Conservation (phyloP, 345 rosid genomes). For the Sisymbrium altissimum region DNA sequence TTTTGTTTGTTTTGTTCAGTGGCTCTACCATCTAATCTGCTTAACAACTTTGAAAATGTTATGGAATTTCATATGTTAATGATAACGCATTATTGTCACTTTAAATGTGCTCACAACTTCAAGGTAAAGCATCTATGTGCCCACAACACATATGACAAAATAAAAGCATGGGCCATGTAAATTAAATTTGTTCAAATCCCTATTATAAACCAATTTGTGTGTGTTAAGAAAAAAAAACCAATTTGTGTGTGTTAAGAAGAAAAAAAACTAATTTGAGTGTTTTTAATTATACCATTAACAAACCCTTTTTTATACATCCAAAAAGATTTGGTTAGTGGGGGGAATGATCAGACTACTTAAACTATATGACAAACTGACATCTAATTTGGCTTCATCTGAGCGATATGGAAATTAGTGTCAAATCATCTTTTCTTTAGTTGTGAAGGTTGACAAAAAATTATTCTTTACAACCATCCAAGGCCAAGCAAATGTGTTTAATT, state of each 20-base stretch:
- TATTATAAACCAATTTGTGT: not conserved
- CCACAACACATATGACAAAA: slow-evolving; percentile 31
- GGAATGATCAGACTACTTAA: slow-evolving; percentile 8
- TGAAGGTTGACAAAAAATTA: slow-evolving; percentile 22
- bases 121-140: slow-evolving; percentile 28
- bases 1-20: slow-evolving; percentile 5
- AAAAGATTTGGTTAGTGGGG: slow-evolving; percentile 23
- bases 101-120: slow-evolving; percentile 27
- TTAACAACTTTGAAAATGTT: slow-evolving; percentile 23
- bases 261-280: not conserved
- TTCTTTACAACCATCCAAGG: slow-evolving; percentile 5
- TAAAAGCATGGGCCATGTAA: slow-evolving; percentile 22
- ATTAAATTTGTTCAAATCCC: not conserved
- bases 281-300: slow-evolving; percentile 1
- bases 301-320: slow-evolving; percentile 17
- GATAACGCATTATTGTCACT: slow-evolving; percentile 25
- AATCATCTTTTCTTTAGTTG: not conserved
- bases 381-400: slow-evolving; percentile 27
- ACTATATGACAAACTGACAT: slow-evolving; percentile 25
- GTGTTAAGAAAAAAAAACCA: not conserved
- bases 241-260: not conserved
- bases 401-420: slow-evolving; percentile 18
- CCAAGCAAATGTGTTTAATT: not conserved
- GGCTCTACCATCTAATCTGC: slow-evolving; percentile 21
- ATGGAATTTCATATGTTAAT: slow-evolving; percentile 3